Base-by-base conservation (phyloP, 306 rosid genomes). In the Argentina anserina region DNA sequence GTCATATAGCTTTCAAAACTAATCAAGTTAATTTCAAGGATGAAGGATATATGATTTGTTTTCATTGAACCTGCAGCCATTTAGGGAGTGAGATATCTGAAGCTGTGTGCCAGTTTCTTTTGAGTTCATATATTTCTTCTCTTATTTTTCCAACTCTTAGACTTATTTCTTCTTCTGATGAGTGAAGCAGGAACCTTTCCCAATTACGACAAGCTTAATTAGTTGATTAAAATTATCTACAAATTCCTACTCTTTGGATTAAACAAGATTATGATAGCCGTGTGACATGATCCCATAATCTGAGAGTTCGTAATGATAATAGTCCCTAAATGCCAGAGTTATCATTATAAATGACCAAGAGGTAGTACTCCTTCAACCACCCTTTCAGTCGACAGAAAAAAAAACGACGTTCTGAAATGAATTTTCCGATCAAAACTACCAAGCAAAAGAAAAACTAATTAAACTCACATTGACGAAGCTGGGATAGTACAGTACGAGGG, bases 401-500 rank as follows among this genome's bases (percentile, higher is more conserved):
- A 5, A 5, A 13, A 29, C 14, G 1, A 59, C 1, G 53, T 3
- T 29, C 21, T 14, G 40, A 1, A 6, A 41, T 11, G 3, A 5
- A 5, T 12, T 25, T 21, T 14, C 21, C 56, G 36, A 66, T n/a
- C 20, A 67, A 25, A 67, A 3, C 3, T 8, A 14, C 14, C 15
- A 15, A 47, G 65, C 33, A 43, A 18, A 42, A 14, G 12, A 12
- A 28, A 33, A 25, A 55, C 18, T 28, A 25, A 55, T 8, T 28
- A 29, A 67, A 67, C 90, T 87, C 79, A 92, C 98, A 61, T 77
- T 75, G 26, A 87, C 85, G 60, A 81, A 86, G 73, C 66, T 45
- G 1, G 98, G 88, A 33, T 82, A 80, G 75, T 78, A 93, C 75
- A 73, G 53, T 43, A 93, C 90, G 3, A 76, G 95, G 13, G 93